A percentile compares a stretch with the other conserved stretches of the same genome.
These are phyloP conservation scores for Henckelia pumila DNA, from an alignment of 257 asterid genomes.

Conservation along the genomic window DNA sequence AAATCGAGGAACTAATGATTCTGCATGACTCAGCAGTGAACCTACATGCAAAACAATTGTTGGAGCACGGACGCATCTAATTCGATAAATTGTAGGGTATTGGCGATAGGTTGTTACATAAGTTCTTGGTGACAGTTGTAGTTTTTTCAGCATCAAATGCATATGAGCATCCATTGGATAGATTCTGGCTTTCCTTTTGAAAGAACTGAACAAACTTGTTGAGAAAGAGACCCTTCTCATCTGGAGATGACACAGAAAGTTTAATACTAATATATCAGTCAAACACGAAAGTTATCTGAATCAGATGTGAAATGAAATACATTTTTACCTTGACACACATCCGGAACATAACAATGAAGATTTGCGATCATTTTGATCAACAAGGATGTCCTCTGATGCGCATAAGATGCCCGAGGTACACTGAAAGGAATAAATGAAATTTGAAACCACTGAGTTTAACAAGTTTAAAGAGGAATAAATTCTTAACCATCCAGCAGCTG, in stretches of 20 bases:
- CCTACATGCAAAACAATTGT: conserved; percentile 44
- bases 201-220: conserved; percentile 67
- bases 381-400: conserved; percentile 85
- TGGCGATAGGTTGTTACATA: conserved; percentile 41
- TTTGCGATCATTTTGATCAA: conserved; percentile 93
- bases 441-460: conserved; percentile 24
- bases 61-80: conserved; percentile 22
- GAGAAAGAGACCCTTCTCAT: conserved; percentile 94
- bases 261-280: conserved; percentile 19
- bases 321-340: conserved; percentile 79
- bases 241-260: conserved; percentile 44
- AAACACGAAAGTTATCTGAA: conserved; percentile 14
- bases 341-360: conserved; percentile 94
- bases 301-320: conserved; percentile 4
- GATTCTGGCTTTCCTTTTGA: conserved; percentile 50
- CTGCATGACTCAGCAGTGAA: conserved; percentile 89
- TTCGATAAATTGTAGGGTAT: conserved; percentile 20
- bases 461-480: conserved; percentile 28
- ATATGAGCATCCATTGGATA: conserved; percentile 41
- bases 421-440: conserved; percentile 41
- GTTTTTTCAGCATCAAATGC: conserved; percentile 50
- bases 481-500: conserved; percentile 43
- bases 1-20: conserved; percentile 75
- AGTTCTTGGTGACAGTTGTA: conserved; percentile 55
- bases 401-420: conserved; percentile 69